Conservation (phyloP, 2,329 filamentous ascomycete species). For the Fusarium nematophilum region DNA sequence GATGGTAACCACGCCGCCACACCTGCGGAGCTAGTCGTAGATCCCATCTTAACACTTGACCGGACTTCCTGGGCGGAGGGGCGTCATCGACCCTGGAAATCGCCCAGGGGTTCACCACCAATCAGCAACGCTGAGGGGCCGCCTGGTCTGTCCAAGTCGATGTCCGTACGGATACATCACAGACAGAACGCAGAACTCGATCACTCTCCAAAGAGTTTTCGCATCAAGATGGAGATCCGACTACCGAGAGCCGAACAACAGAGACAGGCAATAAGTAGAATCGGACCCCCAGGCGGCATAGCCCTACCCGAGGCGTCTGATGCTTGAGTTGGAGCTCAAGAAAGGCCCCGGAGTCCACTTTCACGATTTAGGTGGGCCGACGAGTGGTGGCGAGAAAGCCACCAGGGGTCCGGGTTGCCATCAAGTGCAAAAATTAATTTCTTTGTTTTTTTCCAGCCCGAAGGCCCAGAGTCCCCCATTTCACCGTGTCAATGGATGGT, state of each 20-base stretch:
- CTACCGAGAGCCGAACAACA: no score
- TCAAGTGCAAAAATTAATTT: conserved; percentile 13
- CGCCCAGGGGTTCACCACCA: conserved; percentile 13
- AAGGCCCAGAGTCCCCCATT: conserved; percentile 3
- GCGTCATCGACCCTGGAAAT: conserved; percentile 3
- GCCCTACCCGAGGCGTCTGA: background rate
- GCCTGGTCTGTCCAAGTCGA: no score
- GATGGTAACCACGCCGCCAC: conserved; percentile 36
- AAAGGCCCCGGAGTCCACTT: no score
- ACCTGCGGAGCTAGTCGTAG: conserved; percentile 31
- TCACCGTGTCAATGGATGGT: background rate
- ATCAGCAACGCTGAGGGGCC: conserved; percentile 8
- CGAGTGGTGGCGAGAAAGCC: conserved; percentile 16
- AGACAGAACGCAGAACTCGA: no score
- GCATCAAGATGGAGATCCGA: background rate
- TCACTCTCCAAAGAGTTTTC: background rate
- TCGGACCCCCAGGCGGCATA: no score
- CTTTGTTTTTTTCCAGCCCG: conserved; percentile 1
- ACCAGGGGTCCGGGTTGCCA: background rate
- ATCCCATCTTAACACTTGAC: conserved; percentile 32
- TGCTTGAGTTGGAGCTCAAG: background rate
- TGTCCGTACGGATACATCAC: no score
- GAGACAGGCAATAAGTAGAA: no score
- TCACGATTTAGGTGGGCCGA: conserved; percentile 7
- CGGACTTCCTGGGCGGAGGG: conserved; percentile 18